Base-by-base conservation (phyloP, 2,329 filamentous ascomycete species). In the Penicillium sp. region DNA sequence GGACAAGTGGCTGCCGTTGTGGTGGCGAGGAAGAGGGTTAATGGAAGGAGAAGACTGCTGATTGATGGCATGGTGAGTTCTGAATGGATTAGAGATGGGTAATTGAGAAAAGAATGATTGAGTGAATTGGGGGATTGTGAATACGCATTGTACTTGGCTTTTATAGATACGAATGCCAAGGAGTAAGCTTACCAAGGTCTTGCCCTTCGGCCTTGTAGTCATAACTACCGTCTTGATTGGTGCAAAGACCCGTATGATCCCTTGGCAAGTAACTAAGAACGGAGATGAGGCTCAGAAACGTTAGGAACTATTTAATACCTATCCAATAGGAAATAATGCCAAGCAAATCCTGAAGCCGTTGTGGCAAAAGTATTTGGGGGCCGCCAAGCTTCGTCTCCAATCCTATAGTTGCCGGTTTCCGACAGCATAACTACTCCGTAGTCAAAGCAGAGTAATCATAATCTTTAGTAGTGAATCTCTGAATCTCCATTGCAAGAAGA, bases 401-500 rank as follows among this genome's bases (percentile, higher is more conserved):
- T 28, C 27, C 6, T 28, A 1, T 6, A 28, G 7, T 23, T 23
- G 20, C 20, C 20, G 15, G 15, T 18, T 18, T 18, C 15, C 15
- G 15, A 18, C 15, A 18, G 15, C 15, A 18, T 18, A 13, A 9
- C n/a, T 32, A n/a, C n/a, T n/a, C n/a, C n/a, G n/a, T n/a, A n/a
- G n/a, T 32, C 29, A 6, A 32, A 32, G 3, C 2, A 29, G 7
- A 29, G 15, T 35, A 10, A 20, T 37, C 33, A 37, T 37, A 20
- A 20, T 20, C 15, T 20, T 37, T 8, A 12, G 33, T 18, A 42
- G 3, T 23, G 20, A 23, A 23, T 23, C 20, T 23, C 20, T 18
- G 18, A 32, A 41, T 39, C 29, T 49, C 38, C 46, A 46, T 52
- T 42, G 27, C 33, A 37, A 18, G 49, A 42, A 38, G 31, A 32